Base-by-base conservation (phyloP, 768 basidiomycete species). In the Rubroboletus satanas region DNA sequence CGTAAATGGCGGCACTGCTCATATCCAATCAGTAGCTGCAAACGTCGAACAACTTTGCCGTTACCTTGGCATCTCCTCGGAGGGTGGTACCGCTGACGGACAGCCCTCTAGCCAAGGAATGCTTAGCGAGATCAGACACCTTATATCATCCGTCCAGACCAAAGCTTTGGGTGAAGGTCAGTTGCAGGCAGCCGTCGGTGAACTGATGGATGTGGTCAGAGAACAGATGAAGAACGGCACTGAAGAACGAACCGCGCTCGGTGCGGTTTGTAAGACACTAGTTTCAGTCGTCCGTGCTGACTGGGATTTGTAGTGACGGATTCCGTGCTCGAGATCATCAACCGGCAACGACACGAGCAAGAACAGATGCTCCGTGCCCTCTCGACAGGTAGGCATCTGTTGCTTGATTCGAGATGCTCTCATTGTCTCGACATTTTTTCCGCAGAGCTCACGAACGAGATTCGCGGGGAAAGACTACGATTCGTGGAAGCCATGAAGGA, bases 401-500 rank as follows among this genome's bases (percentile, higher is more conserved):
- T 32, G n/a, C 33, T 35, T 9, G 11, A 46, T 12, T 33, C 15
- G 33, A 29, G 21, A 31, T 11, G 18, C 48, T 31, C 51, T 55
- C 11, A 28, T 42, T 11, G 23, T 28, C 26, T 51, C 7, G 54
- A 54, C 14, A 5, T 29, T 52, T 18, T 29, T 41, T 47, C 26
- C 32, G 17, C 61, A 90, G 92, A 91, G 66, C 78, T 95, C 21
- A 85, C 86, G 4, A 79, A 81, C 52, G 93, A 94, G 61, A 93
- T 95, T 50, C 84, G 86, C 49, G 91, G 93, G 1, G 92, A 94
- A 71, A 73, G 91, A 45, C 71, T 94, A 51, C 78, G 89, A 7
- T 94, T 95, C 62, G 89, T 94, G 6, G 93, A 95, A 63, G 91
- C 93, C n/a, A 95, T 94, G 92, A 90, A 90, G 66, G 88, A 93